Base-by-base conservation (phyloP, 768 basidiomycete genomes). In the Tylopilus intermedius region DNA sequence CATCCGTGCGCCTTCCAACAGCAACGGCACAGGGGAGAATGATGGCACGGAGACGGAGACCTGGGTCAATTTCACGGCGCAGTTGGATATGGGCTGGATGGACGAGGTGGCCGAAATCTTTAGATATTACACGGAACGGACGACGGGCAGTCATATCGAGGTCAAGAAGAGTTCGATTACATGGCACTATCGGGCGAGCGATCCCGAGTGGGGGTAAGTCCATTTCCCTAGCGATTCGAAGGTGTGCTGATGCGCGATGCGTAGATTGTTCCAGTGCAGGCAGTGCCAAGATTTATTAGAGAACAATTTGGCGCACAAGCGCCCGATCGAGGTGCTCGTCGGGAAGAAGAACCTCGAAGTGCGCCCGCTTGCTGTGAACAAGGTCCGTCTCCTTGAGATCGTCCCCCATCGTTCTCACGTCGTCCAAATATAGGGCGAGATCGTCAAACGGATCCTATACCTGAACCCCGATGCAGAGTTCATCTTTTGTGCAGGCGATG, bases 291-390 rank as follows among this genome's bases (percentile, higher is more conserved):
- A 97, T 68, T 72, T 98, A 60, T 75, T 98, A 46, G 94, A 98
- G 78, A 94, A 92, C 70, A 95, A 92, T 65, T 68, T 99, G 57
- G 90, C 86, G 40, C 85, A 91, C 59, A 90, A 94, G 68, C 79
- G 94, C 45, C 94, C 95, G 7, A 97, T 99, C 54, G 95, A 99
- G 72, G 93, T 96, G 5, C 83, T 96, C 47, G 88, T 95, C 29
- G 95, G 95, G 18, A 99, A 99, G 79, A 97, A 97, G 83, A 97
- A 97, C 69, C 77, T 99, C 41, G 95, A 99, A 74, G 94, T 97
- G 21, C 83, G 95, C 55, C 95, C 94, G 4, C 78, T 94, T 30
- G 93, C 94, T 2, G 84, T 97, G 54, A 97, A 96, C 80, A 98
- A 99, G 82, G 78, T 77, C 37, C 18, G 67, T 55, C 35, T 10